phyloP scores from a whole-genome alignment of 2,329 filamentous ascomycete genomes.

The Hymenoscyphus fraxineus region DNA sequence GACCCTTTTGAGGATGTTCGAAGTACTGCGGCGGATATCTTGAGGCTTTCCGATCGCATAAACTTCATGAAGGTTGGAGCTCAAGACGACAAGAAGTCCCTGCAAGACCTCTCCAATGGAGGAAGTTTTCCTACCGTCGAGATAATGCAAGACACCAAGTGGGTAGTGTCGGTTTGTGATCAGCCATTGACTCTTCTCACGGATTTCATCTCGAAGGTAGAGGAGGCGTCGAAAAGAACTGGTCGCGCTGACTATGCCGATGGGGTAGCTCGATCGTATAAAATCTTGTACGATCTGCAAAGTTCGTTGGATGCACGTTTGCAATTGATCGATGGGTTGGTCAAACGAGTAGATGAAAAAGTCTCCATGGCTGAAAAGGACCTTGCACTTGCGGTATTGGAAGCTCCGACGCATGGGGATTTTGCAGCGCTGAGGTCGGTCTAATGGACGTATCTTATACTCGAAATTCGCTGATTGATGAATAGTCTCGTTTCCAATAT shows the following conservation, averaged over 20 bases:
- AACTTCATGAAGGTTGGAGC: constrained; percentile 13
- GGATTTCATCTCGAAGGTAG: constrained; percentile 50
- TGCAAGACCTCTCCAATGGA: neutral
- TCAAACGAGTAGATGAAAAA: constrained; percentile 61
- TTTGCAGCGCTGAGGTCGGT: constrained; percentile 62
- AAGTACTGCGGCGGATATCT: constrained; percentile 48
- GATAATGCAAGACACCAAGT: neutral
- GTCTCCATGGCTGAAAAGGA: constrained; percentile 60
- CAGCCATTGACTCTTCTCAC: constrained; percentile 36
- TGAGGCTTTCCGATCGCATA: constrained; percentile 47
- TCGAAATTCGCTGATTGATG: constrained; percentile 6
- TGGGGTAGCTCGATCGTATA: constrained; percentile 74
- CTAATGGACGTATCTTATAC: neutral
- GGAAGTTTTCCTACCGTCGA: neutral
- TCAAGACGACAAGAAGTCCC: neutral
- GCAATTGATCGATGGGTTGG: constrained; percentile 52
- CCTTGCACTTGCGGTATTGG: constrained; percentile 62
- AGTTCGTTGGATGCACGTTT: constrained; percentile 41
- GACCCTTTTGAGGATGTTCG: constrained; percentile 94
- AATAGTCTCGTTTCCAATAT: constrained; percentile 30
- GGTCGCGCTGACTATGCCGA: constrained; percentile 90
- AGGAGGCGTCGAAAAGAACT: constrained; percentile 60
- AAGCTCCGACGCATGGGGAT: constrained; percentile 65
- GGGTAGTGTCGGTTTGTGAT: neutral
- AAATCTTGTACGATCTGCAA: constrained; percentile 62